These are phyloP conservation scores for Coemansia sp. DNA, from an alignment of 192 early-diverging fungal genomes.

Conservation along the genomic window DNA sequence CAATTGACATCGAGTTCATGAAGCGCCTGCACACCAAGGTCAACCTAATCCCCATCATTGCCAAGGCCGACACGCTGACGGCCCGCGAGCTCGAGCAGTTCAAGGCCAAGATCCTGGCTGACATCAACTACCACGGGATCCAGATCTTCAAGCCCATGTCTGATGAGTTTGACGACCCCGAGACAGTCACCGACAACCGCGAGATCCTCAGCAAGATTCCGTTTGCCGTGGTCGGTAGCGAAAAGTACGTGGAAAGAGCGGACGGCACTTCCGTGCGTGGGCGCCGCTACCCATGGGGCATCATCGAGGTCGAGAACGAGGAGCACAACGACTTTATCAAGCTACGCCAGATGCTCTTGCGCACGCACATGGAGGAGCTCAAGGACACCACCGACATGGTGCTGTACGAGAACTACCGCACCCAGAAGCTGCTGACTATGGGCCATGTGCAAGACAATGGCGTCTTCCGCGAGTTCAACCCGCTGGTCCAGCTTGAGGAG, in stretches of 20 bases:
- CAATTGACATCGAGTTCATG: conserved; percentile 97
- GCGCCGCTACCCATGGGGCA: conserved; percentile 89
- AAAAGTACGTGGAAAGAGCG: conserved; percentile 75
- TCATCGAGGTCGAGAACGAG: conserved; percentile 97
- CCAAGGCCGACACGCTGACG: conserved; percentile 90
- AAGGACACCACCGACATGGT: conserved; percentile 90
- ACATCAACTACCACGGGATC: conserved; percentile 81
- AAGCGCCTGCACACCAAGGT: conserved; percentile 84
- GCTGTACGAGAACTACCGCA: conserved; percentile 95
- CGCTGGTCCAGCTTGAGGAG: conserved; percentile 81
- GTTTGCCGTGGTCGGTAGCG: conserved; percentile 92
- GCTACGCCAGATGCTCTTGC: conserved; percentile 86
- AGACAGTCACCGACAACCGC: conserved; percentile 80
- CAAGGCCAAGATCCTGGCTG: conserved; percentile 84
- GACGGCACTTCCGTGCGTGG: conserved; percentile 88
- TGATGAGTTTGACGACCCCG: conserved; percentile 80
- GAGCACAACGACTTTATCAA: conserved; percentile 96
- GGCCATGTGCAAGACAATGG: conserved; percentile 79
- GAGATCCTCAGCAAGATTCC: conserved; percentile 92
- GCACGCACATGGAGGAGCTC: conserved; percentile 97
- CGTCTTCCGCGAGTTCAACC: conserved; percentile 80
- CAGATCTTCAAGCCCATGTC: conserved; percentile 82
- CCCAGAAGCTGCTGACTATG: conserved; percentile 86
- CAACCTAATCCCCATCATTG: conserved; percentile 86
- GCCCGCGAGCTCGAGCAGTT: conserved; percentile 75